Evolutionary conservation across 1,284 basidiomycete species (phyloP), one percentile per base, ranked within the genome.

Genomic region (Paramarasmius palmivorus): DNA sequence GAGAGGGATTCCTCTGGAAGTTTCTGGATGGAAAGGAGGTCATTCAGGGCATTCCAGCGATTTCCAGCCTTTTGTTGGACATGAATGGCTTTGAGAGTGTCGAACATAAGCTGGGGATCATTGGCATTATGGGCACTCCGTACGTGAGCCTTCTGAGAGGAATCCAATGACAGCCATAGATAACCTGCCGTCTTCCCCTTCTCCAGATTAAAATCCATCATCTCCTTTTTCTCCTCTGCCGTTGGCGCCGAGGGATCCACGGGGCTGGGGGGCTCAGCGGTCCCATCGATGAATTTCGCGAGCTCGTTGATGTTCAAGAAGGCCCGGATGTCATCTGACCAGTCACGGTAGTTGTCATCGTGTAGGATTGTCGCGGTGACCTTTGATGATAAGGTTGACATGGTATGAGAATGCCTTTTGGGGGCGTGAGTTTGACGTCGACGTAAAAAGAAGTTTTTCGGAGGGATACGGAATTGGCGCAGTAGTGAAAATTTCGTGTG

Each of bases 61-160:
- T 23, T 52, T 6, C 46, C 54, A 2, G 57, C 49, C 10, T 49
- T 35, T 50, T 55, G 8, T 29, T 55, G 53, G 22, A 41, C 25
- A 25, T 58, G 57, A 17, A 55, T 12, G 10, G 3, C 48, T 8
- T 22, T 26, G 19, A 58, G 54, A 6, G 17, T 48, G 2, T 1
- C 44, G 50, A 54, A 55, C 7, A 56, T 49, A 2, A 17, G 22
- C 3, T 29, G 15, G 0, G 57, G 57, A 35, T 58, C 46, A n/a
- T 55, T 25, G n/a, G n/a, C n/a, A n/a, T 55, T 29, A 25, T 37
- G 23, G 17, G 38, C 25, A 17, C 38, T 29, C 19, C 35, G 37
- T 35, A 58, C 36, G 37, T 56, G 57, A 20, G 48, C 17, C 37
- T 50, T 50, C 32, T 57, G 53, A 10, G 54, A 48, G 25, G 42